These are phyloP conservation scores for Ceratocystiopsis sp. DNA, from an alignment of 2,329 filamentous ascomycete genomes.

Conservation along the genomic window DNA sequence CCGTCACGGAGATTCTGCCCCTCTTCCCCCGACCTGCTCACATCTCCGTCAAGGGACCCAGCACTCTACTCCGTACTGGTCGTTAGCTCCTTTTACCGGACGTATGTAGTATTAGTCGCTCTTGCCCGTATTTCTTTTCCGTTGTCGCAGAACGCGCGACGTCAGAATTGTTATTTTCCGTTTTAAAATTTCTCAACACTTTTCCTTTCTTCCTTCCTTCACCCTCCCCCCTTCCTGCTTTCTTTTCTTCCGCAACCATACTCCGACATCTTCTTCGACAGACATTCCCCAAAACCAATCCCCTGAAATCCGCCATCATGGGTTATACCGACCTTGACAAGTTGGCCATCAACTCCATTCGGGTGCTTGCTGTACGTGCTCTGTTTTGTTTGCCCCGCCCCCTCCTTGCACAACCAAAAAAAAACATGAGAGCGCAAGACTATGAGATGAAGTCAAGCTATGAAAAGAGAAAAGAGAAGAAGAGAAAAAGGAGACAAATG, in stretches of 20 bases:
- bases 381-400: slow-evolving; percentile 1
- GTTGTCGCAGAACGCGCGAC: too few species aligned
- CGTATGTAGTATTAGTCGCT: background rate
- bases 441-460: too few species aligned
- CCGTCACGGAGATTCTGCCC: too few species aligned
- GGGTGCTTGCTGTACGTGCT: slow-evolving; percentile 73
- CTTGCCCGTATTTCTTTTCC: slow-evolving; percentile 1
- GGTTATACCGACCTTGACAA: slow-evolving; percentile 74
- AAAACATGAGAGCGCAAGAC: too few species aligned
- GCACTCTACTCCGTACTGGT: too few species aligned
- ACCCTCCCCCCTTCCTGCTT: slow-evolving; percentile 10
- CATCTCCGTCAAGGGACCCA: too few species aligned
- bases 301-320: slow-evolving; percentile 41
- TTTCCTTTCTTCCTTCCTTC: slow-evolving; percentile 11
- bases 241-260: slow-evolving; percentile 5
- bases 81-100: background rate
- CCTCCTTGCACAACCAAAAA: background rate
- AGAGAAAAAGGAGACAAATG: too few species aligned
- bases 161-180: too few species aligned
- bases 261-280: slow-evolving; percentile 4
- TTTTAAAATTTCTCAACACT: background rate
- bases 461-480: too few species aligned
- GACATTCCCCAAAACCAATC: slow-evolving; percentile 4
- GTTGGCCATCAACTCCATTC: slow-evolving; percentile 96
- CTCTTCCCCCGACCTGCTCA: too few species aligned